These are phyloP conservation scores for Neopestalotiopsis rosae DNA, from an alignment of 2,329 filamentous ascomycete genomes.

Conservation along the genomic window DNA sequence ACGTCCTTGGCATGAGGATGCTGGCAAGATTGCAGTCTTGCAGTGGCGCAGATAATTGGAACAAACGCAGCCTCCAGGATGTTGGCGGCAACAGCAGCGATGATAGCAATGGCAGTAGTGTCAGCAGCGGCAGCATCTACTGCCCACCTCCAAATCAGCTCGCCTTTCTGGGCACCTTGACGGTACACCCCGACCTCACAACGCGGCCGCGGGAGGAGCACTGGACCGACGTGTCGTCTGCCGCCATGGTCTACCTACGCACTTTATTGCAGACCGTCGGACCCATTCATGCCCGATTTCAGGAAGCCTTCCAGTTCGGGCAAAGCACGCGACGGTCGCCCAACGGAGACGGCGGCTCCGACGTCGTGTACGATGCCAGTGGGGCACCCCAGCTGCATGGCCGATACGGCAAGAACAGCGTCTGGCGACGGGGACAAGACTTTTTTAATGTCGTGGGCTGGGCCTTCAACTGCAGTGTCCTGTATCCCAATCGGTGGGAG, in stretches of 20 bases:
- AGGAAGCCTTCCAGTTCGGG: slow-evolving; percentile 73
- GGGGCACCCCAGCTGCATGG: slow-evolving; percentile 61
- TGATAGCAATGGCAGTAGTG: slow-evolving; percentile 20
- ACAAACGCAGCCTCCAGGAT: too few relatives aligned
- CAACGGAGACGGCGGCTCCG: slow-evolving; percentile 53
- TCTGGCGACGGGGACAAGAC: slow-evolving; percentile 80
- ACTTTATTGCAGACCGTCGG: slow-evolving; percentile 70
- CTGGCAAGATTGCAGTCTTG: slow-evolving; percentile 67
- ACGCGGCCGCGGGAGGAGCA: slow-evolving; percentile 70
- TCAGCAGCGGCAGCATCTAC: slow-evolving; percentile 42
- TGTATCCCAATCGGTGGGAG: slow-evolving; percentile 76
- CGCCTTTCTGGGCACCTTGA: slow-evolving; percentile 78
- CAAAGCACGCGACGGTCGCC: slow-evolving; percentile 28
- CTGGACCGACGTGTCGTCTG: slow-evolving; percentile 65
- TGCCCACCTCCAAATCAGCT: slow-evolving; percentile 76
- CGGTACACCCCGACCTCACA: slow-evolving; percentile 81
- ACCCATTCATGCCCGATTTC: slow-evolving; percentile 71
- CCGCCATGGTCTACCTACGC: slow-evolving; percentile 73
- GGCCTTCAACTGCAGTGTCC: slow-evolving; percentile 87
- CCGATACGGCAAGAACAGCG: slow-evolving; percentile 66
- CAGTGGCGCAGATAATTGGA: slow-evolving; percentile 36
- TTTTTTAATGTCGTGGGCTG: slow-evolving; percentile 92
- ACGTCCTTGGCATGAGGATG: slow-evolving; percentile 64
- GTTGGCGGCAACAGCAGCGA: not conserved
- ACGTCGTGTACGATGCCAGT: slow-evolving; percentile 54